Evolutionary conservation across 2,329 filamentous ascomycete genomes (phyloP).

Genomic region (Phyllosticta citrichinensis): DNA sequence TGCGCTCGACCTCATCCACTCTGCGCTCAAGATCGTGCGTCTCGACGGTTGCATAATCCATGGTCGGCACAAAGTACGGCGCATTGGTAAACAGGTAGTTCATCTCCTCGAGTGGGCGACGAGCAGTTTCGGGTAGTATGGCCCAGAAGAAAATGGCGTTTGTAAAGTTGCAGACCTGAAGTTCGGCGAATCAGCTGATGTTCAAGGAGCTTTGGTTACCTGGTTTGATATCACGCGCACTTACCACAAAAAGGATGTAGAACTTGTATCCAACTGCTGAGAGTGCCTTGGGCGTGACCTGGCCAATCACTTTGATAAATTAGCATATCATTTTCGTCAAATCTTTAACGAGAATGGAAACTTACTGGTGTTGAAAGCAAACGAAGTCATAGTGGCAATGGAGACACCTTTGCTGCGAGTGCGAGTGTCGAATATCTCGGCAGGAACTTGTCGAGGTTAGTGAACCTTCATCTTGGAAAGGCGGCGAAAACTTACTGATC

Average conservation of each 20-base stretch:
- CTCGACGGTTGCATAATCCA: conserved; percentile 43
- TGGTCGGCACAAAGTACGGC: conserved; percentile 51
- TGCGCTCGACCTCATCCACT: conserved; percentile 47
- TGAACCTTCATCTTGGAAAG: conserved; percentile 42
- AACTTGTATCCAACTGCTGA: conserved; percentile 43
- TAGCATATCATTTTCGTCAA: too few species aligned
- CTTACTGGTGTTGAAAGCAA: conserved; percentile 58
- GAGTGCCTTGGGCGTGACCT: conserved; percentile 55
- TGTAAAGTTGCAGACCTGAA: conserved; percentile 54
- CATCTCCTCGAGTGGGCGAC: conserved; percentile 58
- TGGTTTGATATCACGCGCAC: conserved; percentile 12
- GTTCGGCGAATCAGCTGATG: not conserved
- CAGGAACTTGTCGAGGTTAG: conserved; percentile 36
- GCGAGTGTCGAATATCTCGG: conserved; percentile 69
- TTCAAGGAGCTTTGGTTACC: not conserved
- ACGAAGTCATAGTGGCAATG: conserved; percentile 62
- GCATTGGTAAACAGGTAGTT: conserved; percentile 56
- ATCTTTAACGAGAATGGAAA: too few species aligned
- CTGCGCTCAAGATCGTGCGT: conserved; percentile 50
- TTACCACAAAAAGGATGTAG: conserved; percentile 51
- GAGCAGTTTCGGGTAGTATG: conserved; percentile 56
- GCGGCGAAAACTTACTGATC: conserved; percentile 26
- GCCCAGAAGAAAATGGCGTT: conserved; percentile 60
- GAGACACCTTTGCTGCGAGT: conserved; percentile 66
- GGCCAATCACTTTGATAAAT: conserved; percentile 46